phyloP scores from a whole-genome alignment of 2,329 filamentous ascomycete genomes.

The Chaetomiaceae sp. region DNA sequence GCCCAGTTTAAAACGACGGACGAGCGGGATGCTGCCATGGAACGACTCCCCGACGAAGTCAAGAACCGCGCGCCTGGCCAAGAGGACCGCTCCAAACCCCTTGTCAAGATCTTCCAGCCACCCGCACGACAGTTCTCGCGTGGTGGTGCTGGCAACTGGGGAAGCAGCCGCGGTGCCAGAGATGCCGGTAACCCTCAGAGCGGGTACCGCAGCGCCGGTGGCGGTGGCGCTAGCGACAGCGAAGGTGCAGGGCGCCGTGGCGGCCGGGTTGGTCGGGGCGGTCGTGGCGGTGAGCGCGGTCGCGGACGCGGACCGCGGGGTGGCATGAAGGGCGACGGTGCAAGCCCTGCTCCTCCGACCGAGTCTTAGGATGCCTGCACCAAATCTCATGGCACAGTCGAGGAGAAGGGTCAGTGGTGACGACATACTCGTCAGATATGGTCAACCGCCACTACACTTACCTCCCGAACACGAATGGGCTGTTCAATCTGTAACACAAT shows the following conservation, averaged over 20 bases:
- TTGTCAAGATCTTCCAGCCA: slow-evolving; percentile 78
- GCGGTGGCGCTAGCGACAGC: slow-evolving; percentile 70
- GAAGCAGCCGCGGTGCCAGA: slow-evolving; percentile 58
- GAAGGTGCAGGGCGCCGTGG: slow-evolving; percentile 53
- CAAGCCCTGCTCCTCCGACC: slow-evolving; percentile 27
- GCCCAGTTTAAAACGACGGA: slow-evolving; percentile 77
- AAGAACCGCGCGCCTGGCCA: slow-evolving; percentile 60
- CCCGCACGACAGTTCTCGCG: slow-evolving; percentile 56
- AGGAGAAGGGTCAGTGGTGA: not conserved
- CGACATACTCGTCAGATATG: not conserved
- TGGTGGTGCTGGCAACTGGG: slow-evolving; percentile 64
- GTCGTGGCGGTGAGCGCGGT: slow-evolving; percentile 54
- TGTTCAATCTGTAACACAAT: not conserved
- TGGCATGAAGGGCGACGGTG: slow-evolving; percentile 56
- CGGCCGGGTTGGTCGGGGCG: slow-evolving; percentile 52
- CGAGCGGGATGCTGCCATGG: slow-evolving; percentile 75
- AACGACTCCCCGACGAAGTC: slow-evolving; percentile 67
- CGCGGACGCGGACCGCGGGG: slow-evolving; percentile 54
- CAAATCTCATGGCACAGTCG: not conserved
- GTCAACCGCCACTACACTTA: not conserved
- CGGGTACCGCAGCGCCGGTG: slow-evolving; percentile 81
- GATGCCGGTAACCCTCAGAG: slow-evolving; percentile 52
- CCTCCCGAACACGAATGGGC: not conserved
- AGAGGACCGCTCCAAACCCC: slow-evolving; percentile 71
- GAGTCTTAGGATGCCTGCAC: not conserved